A percentile compares a stretch with the other conserved stretches of the same genome.
phyloP scores from a whole-genome alignment of 106 monocot species.

The Platanthera zijinensis region DNA sequence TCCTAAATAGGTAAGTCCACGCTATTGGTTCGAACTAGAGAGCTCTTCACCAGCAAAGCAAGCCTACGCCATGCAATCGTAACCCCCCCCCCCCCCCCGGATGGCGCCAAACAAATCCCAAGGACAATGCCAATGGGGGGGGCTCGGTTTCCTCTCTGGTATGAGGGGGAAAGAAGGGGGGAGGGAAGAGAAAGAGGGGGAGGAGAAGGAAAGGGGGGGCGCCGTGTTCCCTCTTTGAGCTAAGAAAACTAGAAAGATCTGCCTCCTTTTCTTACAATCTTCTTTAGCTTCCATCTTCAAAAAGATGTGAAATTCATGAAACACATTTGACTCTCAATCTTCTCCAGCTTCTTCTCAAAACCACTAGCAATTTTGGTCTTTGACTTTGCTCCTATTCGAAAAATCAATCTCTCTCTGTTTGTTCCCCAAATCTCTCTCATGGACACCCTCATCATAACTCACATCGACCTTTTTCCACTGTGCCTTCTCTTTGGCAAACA shows the following conservation, averaged over 20 bases:
- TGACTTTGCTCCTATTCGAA: not conserved
- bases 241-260: not conserved
- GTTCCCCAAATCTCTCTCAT: conserved; percentile 15
- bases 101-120: no score
- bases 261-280: not conserved
- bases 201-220: no score
- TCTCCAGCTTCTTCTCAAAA: not conserved
- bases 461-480: conserved; percentile 52
- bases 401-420: not conserved
- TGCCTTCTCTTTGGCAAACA: conserved; percentile 24
- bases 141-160: no score
- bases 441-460: conserved; percentile 59
- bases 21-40: no score
- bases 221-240: not conserved
- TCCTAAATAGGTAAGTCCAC: no score
- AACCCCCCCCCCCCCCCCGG: no score
- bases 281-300: no score
- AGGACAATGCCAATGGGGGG: no score
- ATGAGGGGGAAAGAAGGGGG: no score
- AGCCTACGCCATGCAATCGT: no score
- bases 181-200: no score
- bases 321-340: not conserved
- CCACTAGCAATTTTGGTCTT: not conserved
- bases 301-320: not conserved
- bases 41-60: no score